These are phyloP conservation scores for Leishmania gerbilli DNA, from an alignment of 208 protist genomes.

Conservation along the genomic window DNA sequence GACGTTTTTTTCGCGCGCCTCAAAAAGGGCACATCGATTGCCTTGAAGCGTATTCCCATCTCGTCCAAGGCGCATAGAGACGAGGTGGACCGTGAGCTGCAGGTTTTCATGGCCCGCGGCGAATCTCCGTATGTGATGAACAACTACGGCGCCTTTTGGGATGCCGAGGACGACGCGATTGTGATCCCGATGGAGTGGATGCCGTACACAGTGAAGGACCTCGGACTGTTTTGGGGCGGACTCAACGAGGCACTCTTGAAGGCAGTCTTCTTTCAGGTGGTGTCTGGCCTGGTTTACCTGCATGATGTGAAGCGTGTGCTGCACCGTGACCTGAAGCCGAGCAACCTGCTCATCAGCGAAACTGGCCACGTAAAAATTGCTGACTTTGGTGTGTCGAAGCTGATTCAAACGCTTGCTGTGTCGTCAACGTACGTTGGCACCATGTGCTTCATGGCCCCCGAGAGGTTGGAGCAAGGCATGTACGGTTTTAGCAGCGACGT, in stretches of 20 bases:
- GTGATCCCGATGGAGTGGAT: slow-evolving; percentile 93
- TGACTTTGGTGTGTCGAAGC: slow-evolving; percentile 94
- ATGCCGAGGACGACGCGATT: slow-evolving; percentile 78
- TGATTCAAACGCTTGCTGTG: slow-evolving; percentile 86
- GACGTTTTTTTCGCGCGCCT: slow-evolving; percentile 75
- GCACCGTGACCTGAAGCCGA: slow-evolving; percentile 97
- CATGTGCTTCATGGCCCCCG: slow-evolving; percentile 95
- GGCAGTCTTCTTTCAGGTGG: slow-evolving; percentile 86
- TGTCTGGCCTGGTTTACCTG: slow-evolving; percentile 82
- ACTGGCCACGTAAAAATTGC: slow-evolving; percentile 90
- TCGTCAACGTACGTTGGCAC: slow-evolving; percentile 94
- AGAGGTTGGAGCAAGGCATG: slow-evolving; percentile 85
- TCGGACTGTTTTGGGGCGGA: slow-evolving; percentile 80
- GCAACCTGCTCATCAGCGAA: slow-evolving; percentile 96
- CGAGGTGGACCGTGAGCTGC: slow-evolving; percentile 84
- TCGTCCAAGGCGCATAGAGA: slow-evolving; percentile 86
- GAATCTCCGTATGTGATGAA: slow-evolving; percentile 88
- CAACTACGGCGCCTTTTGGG: slow-evolving; percentile 90
- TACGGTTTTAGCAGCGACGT: slow-evolving; percentile 94
- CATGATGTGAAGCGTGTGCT: slow-evolving; percentile 90
- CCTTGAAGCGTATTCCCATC: slow-evolving; percentile 88
- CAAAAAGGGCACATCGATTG: slow-evolving; percentile 75
- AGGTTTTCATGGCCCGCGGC: slow-evolving; percentile 77
- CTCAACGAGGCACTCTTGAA: slow-evolving; percentile 82
- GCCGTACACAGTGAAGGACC: slow-evolving; percentile 85